phyloP scores from a whole-genome alignment of 768 basidiomycete genomes.

The Cyathus striatus region DNA sequence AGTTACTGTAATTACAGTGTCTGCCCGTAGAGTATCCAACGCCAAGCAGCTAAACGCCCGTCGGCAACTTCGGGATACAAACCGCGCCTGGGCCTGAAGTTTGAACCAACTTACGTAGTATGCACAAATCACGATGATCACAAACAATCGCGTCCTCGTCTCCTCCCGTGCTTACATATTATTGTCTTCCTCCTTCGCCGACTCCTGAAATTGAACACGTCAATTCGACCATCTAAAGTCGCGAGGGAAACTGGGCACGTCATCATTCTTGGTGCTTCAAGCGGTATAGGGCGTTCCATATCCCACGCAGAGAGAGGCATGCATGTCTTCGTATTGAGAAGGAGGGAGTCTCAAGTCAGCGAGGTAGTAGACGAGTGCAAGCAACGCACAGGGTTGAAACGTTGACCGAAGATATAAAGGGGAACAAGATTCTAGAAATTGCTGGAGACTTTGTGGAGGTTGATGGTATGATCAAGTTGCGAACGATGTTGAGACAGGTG shows the following conservation, averaged over 20 bases:
- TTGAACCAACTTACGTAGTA: too few relatives aligned
- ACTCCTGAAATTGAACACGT: neutral
- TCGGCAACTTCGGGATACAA: too few relatives aligned
- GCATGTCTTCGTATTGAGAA: conserved; percentile 66
- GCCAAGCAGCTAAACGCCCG: too few relatives aligned
- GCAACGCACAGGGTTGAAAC: too few relatives aligned
- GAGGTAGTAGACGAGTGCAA: conserved; percentile 65
- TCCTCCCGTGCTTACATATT: too few relatives aligned
- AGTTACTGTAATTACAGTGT: too few relatives aligned
- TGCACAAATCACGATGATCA: too few relatives aligned
- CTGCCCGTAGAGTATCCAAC: too few relatives aligned
- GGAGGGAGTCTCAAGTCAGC: conserved; percentile 49
- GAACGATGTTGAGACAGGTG: conserved; percentile 54
- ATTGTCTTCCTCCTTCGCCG: neutral
- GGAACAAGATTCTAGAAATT: conserved; percentile 39
- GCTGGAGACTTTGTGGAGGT: conserved; percentile 60
- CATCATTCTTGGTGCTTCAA: conserved; percentile 77
- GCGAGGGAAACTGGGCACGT: conserved; percentile 58
- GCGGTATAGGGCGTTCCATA: conserved; percentile 73
- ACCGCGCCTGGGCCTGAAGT: too few relatives aligned
- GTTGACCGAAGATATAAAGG: conserved; percentile 11
- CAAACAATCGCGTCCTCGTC: too few relatives aligned
- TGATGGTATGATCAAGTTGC: conserved; percentile 61
- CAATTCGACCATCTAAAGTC: conserved; percentile 29
- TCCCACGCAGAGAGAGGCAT: conserved; percentile 82